Evolutionary conservation across 129 eudicot genomes (phyloP), one percentile per base, ranked within the genome.

Genomic region (Saussurea involucrata): DNA sequence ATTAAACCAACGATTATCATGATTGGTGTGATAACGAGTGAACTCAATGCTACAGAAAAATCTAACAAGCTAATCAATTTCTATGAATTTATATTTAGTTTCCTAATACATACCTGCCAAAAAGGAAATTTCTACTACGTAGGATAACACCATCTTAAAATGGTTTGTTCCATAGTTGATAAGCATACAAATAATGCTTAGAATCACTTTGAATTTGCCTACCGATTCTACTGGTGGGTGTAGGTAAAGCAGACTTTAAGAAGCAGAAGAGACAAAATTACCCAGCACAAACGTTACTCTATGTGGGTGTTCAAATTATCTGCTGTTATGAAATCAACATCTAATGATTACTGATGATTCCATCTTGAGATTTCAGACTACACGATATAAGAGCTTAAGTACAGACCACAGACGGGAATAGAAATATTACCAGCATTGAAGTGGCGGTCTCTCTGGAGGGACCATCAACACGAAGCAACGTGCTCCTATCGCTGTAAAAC

Each of bases 391-490:
- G 57, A 73, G 78, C 24, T 74, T 1, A 74, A 74, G 29, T 17
- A 63, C 18, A 53, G 61, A 53, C 22, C n/a, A 53, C 61, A 63
- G 1, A 28, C 18, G 37, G 17, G 15, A 20, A 36, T 17, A 31
- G 46, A 28, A 12, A 73, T 7, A 37, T 24, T 87, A 92, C 95
- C 95, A 89, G 87, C 97, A 89, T 89, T 68, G 92, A 87, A 1
- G 90, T 81, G 21, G 95, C 97, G 4, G 97, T 83, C 69, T 89
- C 88, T 80, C 90, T 72, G 24, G 61, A 60, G 76, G 80, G 86
- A 0, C 95, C 95, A 77, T 92, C 95, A 74, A 89, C 83, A 24
- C 97, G 95, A 72, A 89, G 88, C 89, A 92, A 87, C 4, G 92
- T 88, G 80, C 97, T 89, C 32, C 83, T 80, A 61, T 92, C 95